Conservation (phyloP, 1,139 yeast genomes). For the Blastobotrys raffinosifermentans region DNA sequence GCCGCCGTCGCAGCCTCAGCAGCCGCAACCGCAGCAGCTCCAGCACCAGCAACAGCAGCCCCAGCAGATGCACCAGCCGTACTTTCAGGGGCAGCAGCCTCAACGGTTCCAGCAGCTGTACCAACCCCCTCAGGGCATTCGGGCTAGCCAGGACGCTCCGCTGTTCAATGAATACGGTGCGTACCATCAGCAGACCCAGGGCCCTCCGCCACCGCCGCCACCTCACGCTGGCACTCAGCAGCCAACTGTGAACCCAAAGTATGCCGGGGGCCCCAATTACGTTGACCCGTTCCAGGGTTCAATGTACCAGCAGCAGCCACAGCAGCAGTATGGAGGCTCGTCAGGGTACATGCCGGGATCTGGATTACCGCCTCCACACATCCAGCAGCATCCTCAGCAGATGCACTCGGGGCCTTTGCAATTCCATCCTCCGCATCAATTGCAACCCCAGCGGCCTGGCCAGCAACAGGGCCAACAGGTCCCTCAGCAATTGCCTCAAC, state of each 20-base stretch:
- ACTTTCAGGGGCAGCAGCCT: slow-evolving; percentile 9
- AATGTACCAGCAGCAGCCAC: slow-evolving; percentile 8
- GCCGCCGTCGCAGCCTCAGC: slow-evolving; percentile 8
- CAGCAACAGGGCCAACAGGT: slow-evolving; percentile 11
- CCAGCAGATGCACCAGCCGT: slow-evolving; percentile 10
- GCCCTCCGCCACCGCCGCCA: slow-evolving; percentile 3
- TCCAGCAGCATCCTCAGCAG: slow-evolving; percentile 11
- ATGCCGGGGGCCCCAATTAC: background rate
- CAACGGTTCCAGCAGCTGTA: slow-evolving; percentile 8
- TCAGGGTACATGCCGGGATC: slow-evolving; percentile 7
- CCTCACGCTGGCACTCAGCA: background rate
- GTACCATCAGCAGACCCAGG: slow-evolving; percentile 5
- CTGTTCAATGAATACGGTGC: background rate
- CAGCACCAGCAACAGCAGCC: slow-evolving; percentile 12
- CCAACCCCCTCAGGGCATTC: slow-evolving; percentile 3
- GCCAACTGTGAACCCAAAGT: background rate
- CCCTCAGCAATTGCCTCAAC: slow-evolving; percentile 2
- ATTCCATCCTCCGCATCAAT: slow-evolving; percentile 13
- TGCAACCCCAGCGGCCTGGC: slow-evolving; percentile 8
- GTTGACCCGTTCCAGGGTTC: background rate
- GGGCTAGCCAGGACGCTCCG: too few species aligned
- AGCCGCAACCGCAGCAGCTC: slow-evolving; percentile 10
- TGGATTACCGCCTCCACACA: slow-evolving; percentile 10
- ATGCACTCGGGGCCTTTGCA: slow-evolving; percentile 5
- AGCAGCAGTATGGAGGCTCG: slow-evolving; percentile 8